Evolutionary conservation across 23 red algal species (phyloP).

Genomic region (Gracilaria gracilis): DNA sequence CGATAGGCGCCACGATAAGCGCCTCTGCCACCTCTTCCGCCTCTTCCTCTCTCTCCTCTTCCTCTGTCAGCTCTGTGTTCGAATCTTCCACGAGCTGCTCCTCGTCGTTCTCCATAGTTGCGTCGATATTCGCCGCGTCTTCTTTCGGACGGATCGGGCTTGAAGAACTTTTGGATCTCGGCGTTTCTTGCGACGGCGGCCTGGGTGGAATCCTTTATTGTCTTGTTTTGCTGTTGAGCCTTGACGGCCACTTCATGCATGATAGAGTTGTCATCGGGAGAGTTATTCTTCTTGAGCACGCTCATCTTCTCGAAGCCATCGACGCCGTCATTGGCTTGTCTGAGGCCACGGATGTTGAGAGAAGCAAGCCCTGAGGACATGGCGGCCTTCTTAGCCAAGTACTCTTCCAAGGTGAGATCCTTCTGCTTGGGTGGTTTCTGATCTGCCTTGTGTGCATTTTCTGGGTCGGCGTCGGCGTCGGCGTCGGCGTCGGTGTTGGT

Average conservation of each 20-base stretch:
- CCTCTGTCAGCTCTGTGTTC: slow-evolving; percentile 4
- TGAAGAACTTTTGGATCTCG: slow-evolving; percentile 76
- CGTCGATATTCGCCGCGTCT: slow-evolving; percentile 32
- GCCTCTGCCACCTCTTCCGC: slow-evolving; percentile 24
- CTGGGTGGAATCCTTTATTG: slow-evolving; percentile 62
- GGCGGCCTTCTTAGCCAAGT: slow-evolving; percentile 64
- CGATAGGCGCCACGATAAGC: slow-evolving; percentile 30
- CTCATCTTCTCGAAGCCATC: slow-evolving; percentile 67
- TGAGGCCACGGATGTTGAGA: slow-evolving; percentile 29
- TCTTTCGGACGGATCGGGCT: slow-evolving; percentile 30
- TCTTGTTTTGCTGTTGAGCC: slow-evolving; percentile 43
- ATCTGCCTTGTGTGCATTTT: slow-evolving; percentile 19
- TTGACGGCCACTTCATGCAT: slow-evolving; percentile 60
- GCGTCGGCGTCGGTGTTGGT: not conserved
- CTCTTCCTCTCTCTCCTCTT: slow-evolving; percentile 9
- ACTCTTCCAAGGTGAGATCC: slow-evolving; percentile 70
- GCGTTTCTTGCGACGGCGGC: slow-evolving; percentile 67
- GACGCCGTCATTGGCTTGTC: slow-evolving; percentile 59
- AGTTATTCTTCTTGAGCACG: slow-evolving; percentile 50
- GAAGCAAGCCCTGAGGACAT: slow-evolving; percentile 35
- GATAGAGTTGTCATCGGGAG: slow-evolving; percentile 18
- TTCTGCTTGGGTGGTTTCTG: slow-evolving; percentile 36
- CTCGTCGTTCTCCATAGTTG: slow-evolving; percentile 10
- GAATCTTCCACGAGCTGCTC: not conserved
- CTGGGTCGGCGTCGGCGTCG: not conserved